A percentile compares a stretch with the other conserved stretches of the same genome.
Evolutionary conservation across 768 basidiomycete species (phyloP).

Genomic region (Amylocystis lapponica): DNA sequence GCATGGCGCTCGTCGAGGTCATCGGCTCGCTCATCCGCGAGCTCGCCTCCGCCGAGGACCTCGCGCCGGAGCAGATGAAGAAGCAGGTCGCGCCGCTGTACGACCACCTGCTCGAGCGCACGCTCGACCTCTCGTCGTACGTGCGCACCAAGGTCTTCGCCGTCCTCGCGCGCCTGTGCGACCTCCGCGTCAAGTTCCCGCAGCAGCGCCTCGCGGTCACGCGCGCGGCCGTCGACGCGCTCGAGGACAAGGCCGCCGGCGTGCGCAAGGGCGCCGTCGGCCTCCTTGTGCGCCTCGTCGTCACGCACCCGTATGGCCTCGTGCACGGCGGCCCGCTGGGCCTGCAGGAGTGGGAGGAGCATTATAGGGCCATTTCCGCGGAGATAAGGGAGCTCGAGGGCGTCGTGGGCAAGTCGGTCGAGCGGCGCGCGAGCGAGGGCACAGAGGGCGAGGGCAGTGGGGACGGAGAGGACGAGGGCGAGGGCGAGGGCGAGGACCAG

Average conservation of each 20-base stretch:
- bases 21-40: conserved; percentile 83
- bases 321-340: conserved; percentile 81
- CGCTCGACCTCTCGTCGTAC: conserved; percentile 82
- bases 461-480: conserved; percentile 22
- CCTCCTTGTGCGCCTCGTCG: conserved; percentile 65
- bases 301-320: conserved; percentile 84
- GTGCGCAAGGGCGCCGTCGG: conserved; percentile 84
- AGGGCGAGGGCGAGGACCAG: conserved; percentile 10
- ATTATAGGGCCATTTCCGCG: conserved; percentile 55
- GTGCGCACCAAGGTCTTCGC: conserved; percentile 85
- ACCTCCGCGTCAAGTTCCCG: conserved; percentile 76
- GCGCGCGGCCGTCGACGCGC: conserved; percentile 64
- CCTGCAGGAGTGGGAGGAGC: conserved; percentile 63
- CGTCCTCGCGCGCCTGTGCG: conserved; percentile 71
- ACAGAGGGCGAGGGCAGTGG: conserved; percentile 23
- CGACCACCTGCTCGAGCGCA: conserved; percentile 80
- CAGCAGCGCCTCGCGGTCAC: conserved; percentile 78
- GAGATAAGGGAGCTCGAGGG: conserved; percentile 71
- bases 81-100: conserved; percentile 80
- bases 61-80: conserved; percentile 44
- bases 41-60: conserved; percentile 51
- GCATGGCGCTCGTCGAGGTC: conserved; percentile 89
- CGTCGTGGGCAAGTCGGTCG: conserved; percentile 56
- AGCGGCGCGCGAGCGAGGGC: conserved; percentile 25
- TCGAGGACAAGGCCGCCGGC: conserved; percentile 85